These are phyloP conservation scores for Yarrowia phangngaensis DNA, from an alignment of 805 yeast species.

Conservation along the genomic window DNA sequence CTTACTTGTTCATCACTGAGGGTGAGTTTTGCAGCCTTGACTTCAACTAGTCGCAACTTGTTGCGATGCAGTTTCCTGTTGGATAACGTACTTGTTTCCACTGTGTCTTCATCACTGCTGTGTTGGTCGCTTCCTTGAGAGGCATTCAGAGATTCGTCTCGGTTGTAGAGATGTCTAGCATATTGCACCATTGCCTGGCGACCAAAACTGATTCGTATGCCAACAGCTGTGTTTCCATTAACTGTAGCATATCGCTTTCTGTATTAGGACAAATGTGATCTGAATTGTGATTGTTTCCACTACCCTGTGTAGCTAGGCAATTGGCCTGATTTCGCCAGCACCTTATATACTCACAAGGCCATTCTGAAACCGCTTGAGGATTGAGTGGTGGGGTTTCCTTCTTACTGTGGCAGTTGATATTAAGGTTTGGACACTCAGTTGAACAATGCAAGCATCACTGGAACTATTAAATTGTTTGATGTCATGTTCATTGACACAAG, in stretches of 20 bases:
- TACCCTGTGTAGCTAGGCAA: no score
- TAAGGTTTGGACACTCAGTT: no score
- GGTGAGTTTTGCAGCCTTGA: not conserved
- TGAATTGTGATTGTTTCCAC: no score
- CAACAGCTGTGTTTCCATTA: not conserved
- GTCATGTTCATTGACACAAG: no score
- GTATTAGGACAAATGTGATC: no score
- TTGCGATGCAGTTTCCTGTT: constrained; percentile 4
- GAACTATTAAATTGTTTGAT: no score
- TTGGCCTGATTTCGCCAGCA: no score
- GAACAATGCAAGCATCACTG: no score
- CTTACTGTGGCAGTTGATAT: no score
- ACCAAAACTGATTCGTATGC: constrained; percentile 4
- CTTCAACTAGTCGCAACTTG: constrained; percentile 18
- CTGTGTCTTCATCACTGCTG: constrained; percentile 9
- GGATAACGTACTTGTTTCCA: constrained; percentile 12
- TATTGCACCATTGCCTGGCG: constrained; percentile 19
- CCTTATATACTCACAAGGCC: no score
- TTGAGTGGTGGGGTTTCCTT: no score
- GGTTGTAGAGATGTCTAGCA: constrained; percentile 11
- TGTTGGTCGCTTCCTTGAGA: constrained; percentile 4
- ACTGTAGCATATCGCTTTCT: constrained; percentile 4
- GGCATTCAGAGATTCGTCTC: constrained; percentile 1
- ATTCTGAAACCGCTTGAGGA: no score
- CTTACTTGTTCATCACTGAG: constrained; percentile 1